phyloP scores from a whole-genome alignment of 306 rosid species.

The Alnus glutinosa region DNA sequence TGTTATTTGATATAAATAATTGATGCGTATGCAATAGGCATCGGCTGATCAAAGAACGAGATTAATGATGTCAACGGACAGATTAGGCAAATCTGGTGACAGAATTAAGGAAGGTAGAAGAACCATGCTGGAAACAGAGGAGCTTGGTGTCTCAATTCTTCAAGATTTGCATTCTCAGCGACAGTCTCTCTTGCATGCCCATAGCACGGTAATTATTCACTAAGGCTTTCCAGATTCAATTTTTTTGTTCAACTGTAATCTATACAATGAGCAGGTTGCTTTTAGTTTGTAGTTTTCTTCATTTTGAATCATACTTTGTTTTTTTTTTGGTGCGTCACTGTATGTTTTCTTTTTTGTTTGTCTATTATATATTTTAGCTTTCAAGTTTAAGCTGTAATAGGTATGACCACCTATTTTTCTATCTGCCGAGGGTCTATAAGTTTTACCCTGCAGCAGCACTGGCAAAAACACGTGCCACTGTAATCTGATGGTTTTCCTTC shows the following conservation, averaged over 20 bases:
- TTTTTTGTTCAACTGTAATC: neutral
- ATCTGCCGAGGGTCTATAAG: neutral
- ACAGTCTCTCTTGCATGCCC: constrained; percentile 81
- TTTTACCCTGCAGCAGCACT: neutral
- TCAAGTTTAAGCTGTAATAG: neutral
- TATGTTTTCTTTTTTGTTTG: neutral
- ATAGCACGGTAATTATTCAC: constrained; percentile 54
- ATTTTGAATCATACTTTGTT: constrained; percentile 1
- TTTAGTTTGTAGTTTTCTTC: constrained; percentile 1
- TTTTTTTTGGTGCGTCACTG: neutral
- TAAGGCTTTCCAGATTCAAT: constrained; percentile 4
- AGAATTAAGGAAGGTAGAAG: constrained; percentile 81
- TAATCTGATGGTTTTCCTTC: constrained; percentile 28
- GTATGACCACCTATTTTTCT: neutral
- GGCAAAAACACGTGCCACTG: constrained; percentile 10
- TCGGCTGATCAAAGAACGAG: constrained; percentile 87
- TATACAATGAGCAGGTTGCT: constrained; percentile 12
- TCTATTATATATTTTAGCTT: neutral
- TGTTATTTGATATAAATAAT: constrained; percentile 27
- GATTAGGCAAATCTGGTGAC: constrained; percentile 66
- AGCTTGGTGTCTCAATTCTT: constrained; percentile 96
- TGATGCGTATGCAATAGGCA: constrained; percentile 57
- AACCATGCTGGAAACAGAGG: constrained; percentile 98
- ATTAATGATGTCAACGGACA: constrained; percentile 77
- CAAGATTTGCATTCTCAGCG: constrained; percentile 96